Conservation (phyloP, 345 rosid genomes). For the Capsella bursapastoris region DNA sequence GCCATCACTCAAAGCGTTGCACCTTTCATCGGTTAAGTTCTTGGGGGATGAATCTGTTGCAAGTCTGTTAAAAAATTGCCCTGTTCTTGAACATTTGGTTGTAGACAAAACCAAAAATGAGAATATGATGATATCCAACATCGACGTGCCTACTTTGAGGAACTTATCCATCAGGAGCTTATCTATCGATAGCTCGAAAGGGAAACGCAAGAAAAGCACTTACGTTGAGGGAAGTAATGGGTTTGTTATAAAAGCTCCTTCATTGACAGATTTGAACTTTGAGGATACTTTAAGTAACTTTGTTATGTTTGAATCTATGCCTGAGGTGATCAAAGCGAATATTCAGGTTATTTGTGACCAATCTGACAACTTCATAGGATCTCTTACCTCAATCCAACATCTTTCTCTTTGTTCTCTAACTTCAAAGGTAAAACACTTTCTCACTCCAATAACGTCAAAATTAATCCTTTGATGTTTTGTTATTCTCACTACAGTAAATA, state of each 20-base stretch:
- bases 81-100: no score
- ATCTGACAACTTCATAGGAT: slow-evolving; percentile 22
- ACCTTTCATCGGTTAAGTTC: no score
- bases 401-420: slow-evolving; percentile 20
- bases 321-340: neutral
- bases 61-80: no score
- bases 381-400: slow-evolving; percentile 21
- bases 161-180: slow-evolving; percentile 16
- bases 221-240: neutral
- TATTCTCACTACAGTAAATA: neutral
- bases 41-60: no score
- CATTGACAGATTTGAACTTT: neutral
- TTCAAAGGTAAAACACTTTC: slow-evolving; percentile 15
- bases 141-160: no score
- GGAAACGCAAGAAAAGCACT: neutral
- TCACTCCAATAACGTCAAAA: neutral
- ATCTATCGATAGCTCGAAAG: neutral
- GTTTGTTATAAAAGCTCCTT: slow-evolving; percentile 18
- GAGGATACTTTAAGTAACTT: slow-evolving; percentile 21
- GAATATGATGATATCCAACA: no score
- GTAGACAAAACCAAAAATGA: no score
- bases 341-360: slow-evolving; percentile 16
- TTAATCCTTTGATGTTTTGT: neutral
- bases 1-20: neutral
- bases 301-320: slow-evolving; percentile 10